These are phyloP conservation scores for Withania somnifera DNA, from an alignment of 305 asterid genomes.

Conservation along the genomic window DNA sequence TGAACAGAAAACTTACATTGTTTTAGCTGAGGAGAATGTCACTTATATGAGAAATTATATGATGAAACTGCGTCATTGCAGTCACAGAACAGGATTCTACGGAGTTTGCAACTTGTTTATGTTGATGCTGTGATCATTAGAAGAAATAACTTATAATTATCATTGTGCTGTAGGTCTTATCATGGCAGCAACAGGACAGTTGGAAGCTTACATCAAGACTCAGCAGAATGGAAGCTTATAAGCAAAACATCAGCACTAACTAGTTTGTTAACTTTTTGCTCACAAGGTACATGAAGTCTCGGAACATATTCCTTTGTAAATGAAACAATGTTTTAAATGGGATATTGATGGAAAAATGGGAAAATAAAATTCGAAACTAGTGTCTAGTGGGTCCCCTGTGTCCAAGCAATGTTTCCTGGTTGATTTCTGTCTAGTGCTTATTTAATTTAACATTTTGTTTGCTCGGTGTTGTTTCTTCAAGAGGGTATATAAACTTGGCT, in stretches of 20 bases:
- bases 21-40: not conserved
- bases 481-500: not conserved
- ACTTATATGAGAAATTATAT: not conserved
- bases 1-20: not conserved
- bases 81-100: not conserved
- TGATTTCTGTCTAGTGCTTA: not conserved
- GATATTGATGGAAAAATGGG: not conserved
- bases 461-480: not conserved
- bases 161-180: constrained; percentile 48
- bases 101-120: not conserved
- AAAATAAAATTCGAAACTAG: not conserved
- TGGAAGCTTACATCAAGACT: constrained; percentile 42
- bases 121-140: not conserved
- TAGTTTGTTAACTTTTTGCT: not conserved
- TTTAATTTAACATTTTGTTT: not conserved
- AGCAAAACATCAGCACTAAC: not conserved
- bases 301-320: not conserved
- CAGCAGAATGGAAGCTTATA: constrained; percentile 68
- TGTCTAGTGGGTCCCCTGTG: not conserved
- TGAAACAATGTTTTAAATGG: not conserved
- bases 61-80: not conserved
- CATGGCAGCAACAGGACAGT: constrained; percentile 73
- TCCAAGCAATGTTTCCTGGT: not conserved
- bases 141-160: not conserved
- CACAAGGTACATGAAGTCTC: not conserved